Percentiles rank a stretch among this genome's conserved stretches.
phyloP scores from a whole-genome alignment of 345 rosid species.

The Garcia nutans region DNA sequence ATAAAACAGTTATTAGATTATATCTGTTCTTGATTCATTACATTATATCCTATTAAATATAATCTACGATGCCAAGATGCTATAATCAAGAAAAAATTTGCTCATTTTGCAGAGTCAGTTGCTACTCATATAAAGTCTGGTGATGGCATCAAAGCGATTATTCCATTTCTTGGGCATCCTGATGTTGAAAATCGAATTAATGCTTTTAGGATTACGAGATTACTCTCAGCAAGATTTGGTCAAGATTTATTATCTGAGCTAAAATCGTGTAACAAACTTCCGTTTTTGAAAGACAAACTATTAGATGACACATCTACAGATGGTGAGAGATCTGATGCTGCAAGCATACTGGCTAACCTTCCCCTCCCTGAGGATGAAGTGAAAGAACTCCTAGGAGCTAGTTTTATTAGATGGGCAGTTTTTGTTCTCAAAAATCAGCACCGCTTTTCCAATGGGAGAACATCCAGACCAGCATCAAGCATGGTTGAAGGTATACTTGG shows the following conservation, averaged over 20 bases:
- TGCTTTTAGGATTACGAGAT: conserved; percentile 38
- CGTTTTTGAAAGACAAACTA: conserved; percentile 31
- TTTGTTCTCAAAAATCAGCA: conserved; percentile 23
- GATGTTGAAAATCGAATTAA: conserved; percentile 34
- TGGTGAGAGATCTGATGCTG: conserved; percentile 45
- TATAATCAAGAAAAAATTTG: not conserved
- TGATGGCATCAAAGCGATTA: conserved; percentile 35
- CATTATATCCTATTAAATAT: not conserved
- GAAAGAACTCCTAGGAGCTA: conserved; percentile 32
- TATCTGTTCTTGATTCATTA: not conserved
- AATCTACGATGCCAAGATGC: not conserved
- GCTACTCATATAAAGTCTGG: conserved; percentile 29
- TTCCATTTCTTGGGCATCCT: conserved; percentile 32
- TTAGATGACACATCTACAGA: conserved; percentile 33
- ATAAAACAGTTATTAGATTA: not conserved
- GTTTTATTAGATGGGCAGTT: conserved; percentile 38
- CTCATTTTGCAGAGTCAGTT: conserved; percentile 31
- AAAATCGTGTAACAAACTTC: conserved; percentile 26
- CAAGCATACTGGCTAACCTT: conserved; percentile 43
- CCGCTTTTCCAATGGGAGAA: conserved; percentile 23
- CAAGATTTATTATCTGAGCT: conserved; percentile 39
- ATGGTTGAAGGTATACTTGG: conserved; percentile 45
- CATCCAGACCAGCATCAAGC: conserved; percentile 26
- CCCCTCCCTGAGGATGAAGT: conserved; percentile 33
- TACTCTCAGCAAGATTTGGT: conserved; percentile 35